Base-by-base conservation (phyloP, 2,329 filamentous ascomycete species). In the Parastagonospora avenae region DNA sequence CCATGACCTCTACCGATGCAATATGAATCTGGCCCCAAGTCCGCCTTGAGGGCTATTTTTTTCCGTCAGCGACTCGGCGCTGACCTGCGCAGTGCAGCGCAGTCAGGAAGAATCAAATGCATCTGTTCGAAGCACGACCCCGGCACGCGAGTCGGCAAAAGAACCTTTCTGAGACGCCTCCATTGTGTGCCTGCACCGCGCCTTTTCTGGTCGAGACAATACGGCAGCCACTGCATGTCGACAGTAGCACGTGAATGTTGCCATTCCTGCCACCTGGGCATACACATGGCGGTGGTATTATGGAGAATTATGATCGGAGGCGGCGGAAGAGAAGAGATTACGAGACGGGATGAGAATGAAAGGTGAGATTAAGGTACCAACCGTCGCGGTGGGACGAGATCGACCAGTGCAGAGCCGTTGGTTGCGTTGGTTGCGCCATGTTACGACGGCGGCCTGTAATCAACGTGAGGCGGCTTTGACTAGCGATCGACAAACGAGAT, bases 111-210 rank as follows among this genome's bases (percentile, higher is more conserved):
- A 56, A 52, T 48, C 48, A 54, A 42, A 52, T 49, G 19, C 19
- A 58, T 57, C 59, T 49, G 58, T 57, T 62, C 53, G 53, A 59
- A 46, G 50, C 46, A 47, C 42, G 38, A 42, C 27, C 45, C 53
- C 19, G 50, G 50, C 37, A 55, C 55, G 49, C 58, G 61, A 62
- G 49, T 63, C 58, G 54, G 53, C 44, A 41, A 41, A 45, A 52
- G 51, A 38, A 44, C 58, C 57, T 41, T 45, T 57, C 60, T 50
- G 52, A 64, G 57, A 46, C 46, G 39, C 30, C 38, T 24, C 41
- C 44, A 33, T 46, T 31, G 43, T 52, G 53, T 59, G 46, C 53
- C 50, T 59, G 59, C 54, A 58, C 38, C 43, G 46, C 50, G 47
- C 41, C 41, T 50, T 30, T 46, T 42, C 46, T 28, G 48, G 48